phyloP scores from a whole-genome alignment of 2,329 filamentous ascomycete species.

The Mariannaea sp. region DNA sequence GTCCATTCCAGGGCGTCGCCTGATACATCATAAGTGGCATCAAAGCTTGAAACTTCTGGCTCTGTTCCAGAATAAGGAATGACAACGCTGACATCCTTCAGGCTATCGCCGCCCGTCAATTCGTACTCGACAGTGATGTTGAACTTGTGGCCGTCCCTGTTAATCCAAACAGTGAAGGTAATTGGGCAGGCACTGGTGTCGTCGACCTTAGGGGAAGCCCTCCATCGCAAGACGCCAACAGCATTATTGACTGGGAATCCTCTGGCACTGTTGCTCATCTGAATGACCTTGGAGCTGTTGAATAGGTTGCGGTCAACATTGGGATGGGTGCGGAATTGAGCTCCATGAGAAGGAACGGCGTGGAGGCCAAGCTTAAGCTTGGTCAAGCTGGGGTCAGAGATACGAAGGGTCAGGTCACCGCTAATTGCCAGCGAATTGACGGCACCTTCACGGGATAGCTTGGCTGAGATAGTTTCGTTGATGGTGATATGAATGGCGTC shows the following conservation, averaged over 20 bases:
- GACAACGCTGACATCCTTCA: slow-evolving; percentile 83
- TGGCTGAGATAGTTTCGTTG: slow-evolving; percentile 88
- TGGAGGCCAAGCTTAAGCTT: slow-evolving; percentile 87
- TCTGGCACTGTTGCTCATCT: slow-evolving; percentile 84
- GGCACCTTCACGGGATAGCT: slow-evolving; percentile 84
- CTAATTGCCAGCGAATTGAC: slow-evolving; percentile 87
- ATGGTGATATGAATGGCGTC: slow-evolving; percentile 89
- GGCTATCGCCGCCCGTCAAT: slow-evolving; percentile 75
- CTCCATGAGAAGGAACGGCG: slow-evolving; percentile 77
- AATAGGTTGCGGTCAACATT: slow-evolving; percentile 93
- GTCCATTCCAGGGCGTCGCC: slow-evolving; percentile 95
- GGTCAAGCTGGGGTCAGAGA: slow-evolving; percentile 84
- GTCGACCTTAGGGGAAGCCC: slow-evolving; percentile 79
- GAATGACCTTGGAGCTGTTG: slow-evolving; percentile 80
- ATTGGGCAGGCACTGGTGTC: slow-evolving; percentile 84
- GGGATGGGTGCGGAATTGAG: slow-evolving; percentile 92
- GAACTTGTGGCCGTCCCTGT: slow-evolving; percentile 81
- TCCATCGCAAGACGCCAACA: slow-evolving; percentile 92
- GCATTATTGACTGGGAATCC: slow-evolving; percentile 95
- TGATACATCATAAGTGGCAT: slow-evolving; percentile 91
- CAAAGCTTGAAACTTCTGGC: slow-evolving; percentile 88
- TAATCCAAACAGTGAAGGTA: slow-evolving; percentile 97
- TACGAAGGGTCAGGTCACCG: slow-evolving; percentile 89
- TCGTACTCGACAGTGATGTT: slow-evolving; percentile 97
- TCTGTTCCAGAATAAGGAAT: slow-evolving; percentile 88